These are phyloP conservation scores for Paraphoma sp. DNA, from an alignment of 2,329 filamentous ascomycete species.

Conservation along the genomic window DNA sequence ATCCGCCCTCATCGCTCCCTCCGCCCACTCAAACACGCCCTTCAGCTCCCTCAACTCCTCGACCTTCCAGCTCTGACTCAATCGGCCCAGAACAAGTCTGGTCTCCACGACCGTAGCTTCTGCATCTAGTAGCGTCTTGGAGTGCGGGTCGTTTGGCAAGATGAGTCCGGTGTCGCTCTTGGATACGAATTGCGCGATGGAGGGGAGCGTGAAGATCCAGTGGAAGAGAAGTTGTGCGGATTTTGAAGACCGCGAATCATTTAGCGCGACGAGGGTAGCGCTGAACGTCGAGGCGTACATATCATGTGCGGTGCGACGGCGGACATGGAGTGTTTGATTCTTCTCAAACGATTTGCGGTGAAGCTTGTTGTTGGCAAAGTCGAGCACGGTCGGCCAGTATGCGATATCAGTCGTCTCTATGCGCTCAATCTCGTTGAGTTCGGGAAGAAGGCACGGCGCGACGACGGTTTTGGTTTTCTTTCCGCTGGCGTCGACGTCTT, in stretches of 20 bases:
- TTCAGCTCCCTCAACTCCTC: constrained; percentile 64
- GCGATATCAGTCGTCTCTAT: constrained; percentile 69
- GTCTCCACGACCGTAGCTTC: constrained; percentile 72
- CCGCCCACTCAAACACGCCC: constrained; percentile 72
- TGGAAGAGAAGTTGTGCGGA: constrained; percentile 62
- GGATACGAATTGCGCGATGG: constrained; percentile 52
- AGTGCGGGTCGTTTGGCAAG: constrained; percentile 50
- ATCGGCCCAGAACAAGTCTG: constrained; percentile 65
- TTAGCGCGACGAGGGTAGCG: constrained; percentile 76
- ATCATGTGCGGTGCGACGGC: constrained; percentile 67
- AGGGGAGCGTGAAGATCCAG: constrained; percentile 73
- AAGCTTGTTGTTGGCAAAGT: constrained; percentile 69
- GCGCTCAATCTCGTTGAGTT: constrained; percentile 66
- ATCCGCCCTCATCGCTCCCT: constrained; percentile 46
- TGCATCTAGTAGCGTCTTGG: constrained; percentile 58
- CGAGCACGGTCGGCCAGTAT: constrained; percentile 83
- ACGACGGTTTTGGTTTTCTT: constrained; percentile 43
- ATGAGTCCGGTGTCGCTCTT: constrained; percentile 66
- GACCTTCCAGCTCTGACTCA: constrained; percentile 55
- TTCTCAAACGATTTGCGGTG: constrained; percentile 70
- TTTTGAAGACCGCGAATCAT: constrained; percentile 58
- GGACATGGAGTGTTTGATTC: constrained; percentile 77
- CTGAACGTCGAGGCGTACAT: constrained; percentile 70
- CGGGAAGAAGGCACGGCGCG: constrained; percentile 68
- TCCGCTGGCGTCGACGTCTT: constrained; percentile 34